phyloP scores from a whole-genome alignment of 2,329 filamentous ascomycete genomes.

The Zarea fungicola region DNA sequence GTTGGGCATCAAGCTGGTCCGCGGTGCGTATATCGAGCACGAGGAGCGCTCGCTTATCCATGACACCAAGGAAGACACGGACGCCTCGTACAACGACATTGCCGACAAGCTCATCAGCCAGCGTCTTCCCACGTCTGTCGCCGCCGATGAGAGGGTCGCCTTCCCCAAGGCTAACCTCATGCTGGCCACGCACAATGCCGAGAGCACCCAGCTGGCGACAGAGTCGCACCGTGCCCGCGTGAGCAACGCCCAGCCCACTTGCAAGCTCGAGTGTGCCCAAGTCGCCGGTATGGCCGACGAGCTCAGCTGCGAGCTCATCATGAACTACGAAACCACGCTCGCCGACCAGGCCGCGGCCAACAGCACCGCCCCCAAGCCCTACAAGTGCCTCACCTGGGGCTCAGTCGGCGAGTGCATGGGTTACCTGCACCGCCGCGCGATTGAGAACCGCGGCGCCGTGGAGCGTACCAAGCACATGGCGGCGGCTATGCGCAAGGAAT shows the following conservation, averaged over 20 bases:
- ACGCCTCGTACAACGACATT: slow-evolving; percentile 62
- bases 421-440: slow-evolving; percentile 18
- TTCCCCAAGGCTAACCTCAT: slow-evolving; percentile 57
- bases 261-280: slow-evolving; percentile 49
- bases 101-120: slow-evolving; percentile 57
- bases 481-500: slow-evolving; percentile 23
- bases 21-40: slow-evolving; percentile 60
- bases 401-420: slow-evolving; percentile 19
- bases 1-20: slow-evolving; percentile 62
- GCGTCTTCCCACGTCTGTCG: slow-evolving; percentile 25
- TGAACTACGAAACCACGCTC: slow-evolving; percentile 10
- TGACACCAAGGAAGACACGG: slow-evolving; percentile 60
- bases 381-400: slow-evolving; percentile 20
- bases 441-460: slow-evolving; percentile 21
- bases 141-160: slow-evolving; percentile 21
- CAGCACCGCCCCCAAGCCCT: slow-evolving; percentile 34
- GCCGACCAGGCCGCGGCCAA: slow-evolving; percentile 11
- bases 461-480: slow-evolving; percentile 22
- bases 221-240: slow-evolving; percentile 16
- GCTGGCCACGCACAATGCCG: slow-evolving; percentile 70
- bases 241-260: slow-evolving; percentile 8
- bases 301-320: slow-evolving; percentile 55
- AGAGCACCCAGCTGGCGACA: slow-evolving; percentile 51
- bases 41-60: slow-evolving; percentile 62
- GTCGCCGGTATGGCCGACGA: slow-evolving; percentile 89